Base-by-base conservation (phyloP, 2,329 filamentous ascomycete genomes). In the Mycosphaerelloides madeirae region DNA sequence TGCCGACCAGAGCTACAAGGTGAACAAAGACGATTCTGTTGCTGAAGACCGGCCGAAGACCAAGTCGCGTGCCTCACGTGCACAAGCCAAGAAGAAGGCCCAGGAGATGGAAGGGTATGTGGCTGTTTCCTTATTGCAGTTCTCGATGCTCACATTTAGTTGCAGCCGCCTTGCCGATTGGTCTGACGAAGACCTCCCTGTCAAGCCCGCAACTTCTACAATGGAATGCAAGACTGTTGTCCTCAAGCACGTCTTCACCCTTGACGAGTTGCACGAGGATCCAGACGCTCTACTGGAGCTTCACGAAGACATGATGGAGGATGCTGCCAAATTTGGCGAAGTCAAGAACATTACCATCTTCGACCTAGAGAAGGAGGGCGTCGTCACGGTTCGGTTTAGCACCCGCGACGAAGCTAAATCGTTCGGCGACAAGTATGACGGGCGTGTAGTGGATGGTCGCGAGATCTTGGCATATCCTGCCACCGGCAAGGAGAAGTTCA, bases 331-430 rank as follows among this genome's bases (percentile, higher is more conserved):
- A 68, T 73, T 93, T 12, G 93, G 93, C 3, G 76, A 83, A 18
- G 87, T 97, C 29, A 95, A 89, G 25, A 96, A 94, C 61, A 87
- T 97, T 31, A 83, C 93, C 3, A 72, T 98, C 13, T 98, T 85
- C 64, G 93, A 98, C 64, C 75, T 83, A 52, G 94, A 98, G 66
- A 70, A 79, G 3, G 85, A 88, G 1, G 93, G 93, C 14, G 78
- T 97, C 29, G 85, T 90, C 7, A 90, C 83, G 42, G 85, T 98
- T 51, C 83, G 85, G 57, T 98, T 95, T 70, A 72, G 75, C 43
- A 81, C 85, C 31, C 72, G 78, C 3, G 80, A 85, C 46, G 78
- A 84, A 2, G 91, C 90, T 3, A 72, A 73, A 45, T 80, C 78
- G 7, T 95, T 88, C 63, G 80, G 91, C 31, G 59, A 61, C 38